phyloP scores from a whole-genome alignment of 805 yeast species.

The Grigorovia transvaalensis region DNA sequence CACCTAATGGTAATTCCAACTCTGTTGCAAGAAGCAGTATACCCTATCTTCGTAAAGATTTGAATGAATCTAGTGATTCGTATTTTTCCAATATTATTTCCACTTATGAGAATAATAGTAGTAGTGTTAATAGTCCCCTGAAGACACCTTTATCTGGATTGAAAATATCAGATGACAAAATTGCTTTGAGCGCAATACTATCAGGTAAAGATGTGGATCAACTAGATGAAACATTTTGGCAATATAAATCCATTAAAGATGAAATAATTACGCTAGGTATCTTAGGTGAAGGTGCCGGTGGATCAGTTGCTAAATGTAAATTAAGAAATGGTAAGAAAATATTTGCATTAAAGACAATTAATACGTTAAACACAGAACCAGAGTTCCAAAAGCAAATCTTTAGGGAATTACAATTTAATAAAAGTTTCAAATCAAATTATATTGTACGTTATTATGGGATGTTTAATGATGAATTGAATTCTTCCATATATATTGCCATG shows the following conservation, averaged over 20 bases:
- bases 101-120: constrained; percentile 13
- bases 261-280: constrained; percentile 58
- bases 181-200: background rate
- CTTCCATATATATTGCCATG: constrained; percentile 89
- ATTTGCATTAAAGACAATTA: constrained; percentile 66
- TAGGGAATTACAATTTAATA: constrained; percentile 82
- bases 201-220: constrained; percentile 36
- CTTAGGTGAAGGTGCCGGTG: constrained; percentile 93
- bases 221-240: constrained; percentile 71
- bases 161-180: background rate
- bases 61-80: constrained; percentile 16
- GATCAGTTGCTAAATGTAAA: constrained; percentile 73
- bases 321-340: constrained; percentile 48
- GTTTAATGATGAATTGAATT: constrained; percentile 62
- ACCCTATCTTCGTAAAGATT: constrained; percentile 9
- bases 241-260: constrained; percentile 36
- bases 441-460: constrained; percentile 93
- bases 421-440: constrained; percentile 68
- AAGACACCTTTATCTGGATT: background rate
- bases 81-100: constrained; percentile 18
- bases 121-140: background rate
- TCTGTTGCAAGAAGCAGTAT: background rate
- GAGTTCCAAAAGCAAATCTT: constrained; percentile 83
- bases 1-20: background rate
- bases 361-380: constrained; percentile 47